phyloP scores from a whole-genome alignment of 805 yeast genomes.

The Saccharomyces kudriavzevii region DNA sequence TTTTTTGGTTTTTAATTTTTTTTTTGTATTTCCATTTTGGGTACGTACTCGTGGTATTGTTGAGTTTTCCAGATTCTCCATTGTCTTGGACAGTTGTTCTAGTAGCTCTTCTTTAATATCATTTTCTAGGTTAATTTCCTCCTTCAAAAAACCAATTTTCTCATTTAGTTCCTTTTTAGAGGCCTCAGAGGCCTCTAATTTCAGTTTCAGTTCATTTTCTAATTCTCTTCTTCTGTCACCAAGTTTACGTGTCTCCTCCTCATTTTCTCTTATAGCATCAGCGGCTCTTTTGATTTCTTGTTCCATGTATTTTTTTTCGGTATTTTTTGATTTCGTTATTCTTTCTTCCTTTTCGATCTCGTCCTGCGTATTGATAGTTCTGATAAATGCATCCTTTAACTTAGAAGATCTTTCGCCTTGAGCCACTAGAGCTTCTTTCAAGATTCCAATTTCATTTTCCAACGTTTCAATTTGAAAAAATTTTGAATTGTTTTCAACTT shows the following conservation, averaged over 20 bases:
- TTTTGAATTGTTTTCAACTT: slow-evolving; percentile 24
- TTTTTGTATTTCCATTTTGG: slow-evolving; percentile 8
- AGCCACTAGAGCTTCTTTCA: slow-evolving; percentile 15
- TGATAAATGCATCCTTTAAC: slow-evolving; percentile 15
- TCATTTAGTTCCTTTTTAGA: slow-evolving; percentile 6
- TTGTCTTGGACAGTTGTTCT: slow-evolving; percentile 9
- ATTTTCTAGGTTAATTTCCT: slow-evolving; percentile 10
- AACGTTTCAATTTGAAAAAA: slow-evolving; percentile 22
- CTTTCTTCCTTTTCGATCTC: slow-evolving; percentile 38
- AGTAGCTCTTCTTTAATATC: slow-evolving; percentile 8
- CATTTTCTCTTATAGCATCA: slow-evolving; percentile 41
- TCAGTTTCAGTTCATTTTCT: slow-evolving; percentile 10
- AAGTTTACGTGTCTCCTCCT: slow-evolving; percentile 21
- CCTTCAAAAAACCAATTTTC: slow-evolving; percentile 9
- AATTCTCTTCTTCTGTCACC: slow-evolving; percentile 9
- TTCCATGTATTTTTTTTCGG: slow-evolving; percentile 58
- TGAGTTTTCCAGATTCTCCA: slow-evolving; percentile 16
- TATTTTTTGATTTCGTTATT: slow-evolving; percentile 39
- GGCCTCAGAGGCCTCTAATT: slow-evolving; percentile 3
- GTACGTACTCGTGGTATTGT: slow-evolving; percentile 22
- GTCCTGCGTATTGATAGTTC: slow-evolving; percentile 39
- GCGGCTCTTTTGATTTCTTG: slow-evolving; percentile 50
- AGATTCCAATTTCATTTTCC: slow-evolving; percentile 23
- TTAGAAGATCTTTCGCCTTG: slow-evolving; percentile 6
- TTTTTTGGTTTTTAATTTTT: background rate